phyloP scores from a whole-genome alignment of 176 grass and related monocot genomes.

The Pontederia crassipes region DNA sequence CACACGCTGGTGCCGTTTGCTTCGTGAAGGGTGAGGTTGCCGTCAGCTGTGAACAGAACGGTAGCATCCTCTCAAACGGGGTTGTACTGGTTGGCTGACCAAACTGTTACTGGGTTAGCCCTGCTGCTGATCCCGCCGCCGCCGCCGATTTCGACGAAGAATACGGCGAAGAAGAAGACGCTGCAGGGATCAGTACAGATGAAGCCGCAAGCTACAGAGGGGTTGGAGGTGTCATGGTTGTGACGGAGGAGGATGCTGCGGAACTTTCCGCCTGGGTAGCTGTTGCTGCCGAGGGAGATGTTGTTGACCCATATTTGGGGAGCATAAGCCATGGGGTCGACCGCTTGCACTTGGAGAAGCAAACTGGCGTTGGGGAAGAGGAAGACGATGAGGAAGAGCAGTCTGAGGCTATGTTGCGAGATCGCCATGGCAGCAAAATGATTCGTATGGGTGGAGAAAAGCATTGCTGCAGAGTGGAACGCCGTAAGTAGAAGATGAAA shows the following conservation, averaged over 20 bases:
- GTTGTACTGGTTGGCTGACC: slow-evolving; percentile 20
- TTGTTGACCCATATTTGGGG: slow-evolving; percentile 9
- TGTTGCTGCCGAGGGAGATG: not conserved
- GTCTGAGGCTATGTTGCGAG: too few relatives aligned
- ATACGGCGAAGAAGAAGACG: slow-evolving; percentile 15
- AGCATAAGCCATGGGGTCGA: not conserved
- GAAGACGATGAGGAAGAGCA: too few relatives aligned
- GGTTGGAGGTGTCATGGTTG: not conserved
- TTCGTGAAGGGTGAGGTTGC: slow-evolving; percentile 17
- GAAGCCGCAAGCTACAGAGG: slow-evolving; percentile 21
- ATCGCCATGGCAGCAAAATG: too few relatives aligned
- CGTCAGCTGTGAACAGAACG: slow-evolving; percentile 16
- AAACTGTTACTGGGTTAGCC: slow-evolving; percentile 3
- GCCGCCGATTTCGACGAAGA: slow-evolving; percentile 13
- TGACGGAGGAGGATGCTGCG: slow-evolving; percentile 8
- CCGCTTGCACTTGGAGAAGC: too few relatives aligned
- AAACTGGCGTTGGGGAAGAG: too few relatives aligned
- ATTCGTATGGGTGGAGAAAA: too few relatives aligned
- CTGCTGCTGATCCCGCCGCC: slow-evolving; percentile 3
- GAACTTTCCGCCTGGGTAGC: not conserved
- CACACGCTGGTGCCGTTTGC: slow-evolving; percentile 12
- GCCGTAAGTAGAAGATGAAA: too few relatives aligned
- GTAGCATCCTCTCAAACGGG: slow-evolving; percentile 24
- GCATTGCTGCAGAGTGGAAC: too few relatives aligned
- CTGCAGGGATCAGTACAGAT: slow-evolving; percentile 13